Conservation (phyloP, 805 yeast species). For the Wickerhamomyces bovis region DNA sequence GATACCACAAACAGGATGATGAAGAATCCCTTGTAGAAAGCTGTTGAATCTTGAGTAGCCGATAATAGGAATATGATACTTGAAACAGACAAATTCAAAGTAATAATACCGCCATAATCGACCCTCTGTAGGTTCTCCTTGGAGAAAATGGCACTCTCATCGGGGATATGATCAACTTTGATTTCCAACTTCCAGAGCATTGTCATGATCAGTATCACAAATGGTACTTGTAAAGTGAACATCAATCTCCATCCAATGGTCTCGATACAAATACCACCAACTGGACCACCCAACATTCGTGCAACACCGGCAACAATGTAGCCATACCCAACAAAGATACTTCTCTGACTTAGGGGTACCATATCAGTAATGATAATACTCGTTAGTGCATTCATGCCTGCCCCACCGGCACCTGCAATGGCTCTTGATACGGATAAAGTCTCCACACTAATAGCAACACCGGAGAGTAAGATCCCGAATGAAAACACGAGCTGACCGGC, state of each 20-base stretch:
- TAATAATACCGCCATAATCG: conserved; percentile 36
- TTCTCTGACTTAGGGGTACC: conserved; percentile 47
- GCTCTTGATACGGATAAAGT: conserved; percentile 46
- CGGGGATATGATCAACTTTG: conserved; percentile 23
- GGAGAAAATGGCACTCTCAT: conserved; percentile 24
- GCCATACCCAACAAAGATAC: conserved; percentile 47
- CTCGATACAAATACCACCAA: conserved; percentile 35
- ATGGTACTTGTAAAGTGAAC: conserved; percentile 37
- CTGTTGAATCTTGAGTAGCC: conserved; percentile 15
- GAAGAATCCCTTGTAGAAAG: conserved; percentile 8
- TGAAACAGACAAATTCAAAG: conserved; percentile 29
- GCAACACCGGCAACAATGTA: conserved; percentile 32
- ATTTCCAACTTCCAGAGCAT: conserved; percentile 27
- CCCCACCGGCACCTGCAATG: conserved; percentile 53
- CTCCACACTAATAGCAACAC: conserved; percentile 34
- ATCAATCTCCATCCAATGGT: conserved; percentile 40
- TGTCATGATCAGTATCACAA: conserved; percentile 24
- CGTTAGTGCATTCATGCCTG: conserved; percentile 46
- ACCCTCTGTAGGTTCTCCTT: conserved; percentile 30
- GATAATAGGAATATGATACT: conserved; percentile 31
- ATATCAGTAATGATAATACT: conserved; percentile 51
- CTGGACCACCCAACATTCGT: conserved; percentile 38
- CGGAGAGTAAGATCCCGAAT: conserved; percentile 38
- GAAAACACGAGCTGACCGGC: conserved; percentile 39
- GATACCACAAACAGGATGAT: conserved; percentile 11